Base-by-base conservation (phyloP, 2,329 filamentous ascomycete species). In the Botrytis sinoallii region DNA sequence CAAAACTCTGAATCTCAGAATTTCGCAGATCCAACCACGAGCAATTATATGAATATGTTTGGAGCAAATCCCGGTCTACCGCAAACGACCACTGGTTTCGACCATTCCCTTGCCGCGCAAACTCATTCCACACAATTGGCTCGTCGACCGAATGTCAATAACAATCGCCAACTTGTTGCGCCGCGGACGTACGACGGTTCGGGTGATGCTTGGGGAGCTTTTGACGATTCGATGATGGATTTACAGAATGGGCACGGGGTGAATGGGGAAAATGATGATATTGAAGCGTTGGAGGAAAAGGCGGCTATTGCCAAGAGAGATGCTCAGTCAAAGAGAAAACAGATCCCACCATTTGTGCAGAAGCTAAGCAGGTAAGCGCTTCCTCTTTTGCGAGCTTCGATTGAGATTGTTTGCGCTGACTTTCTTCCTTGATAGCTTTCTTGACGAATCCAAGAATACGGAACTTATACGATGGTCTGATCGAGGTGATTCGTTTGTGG, bases 401-500 rank as follows among this genome's bases (percentile, higher is more conserved):
- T 42, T 4, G 29, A 16, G 22, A 55, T 78, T 80, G 69, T 82
- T 78, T 77, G 71, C 74, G 71, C 74, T 77, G 64, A 78, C 76
- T 71, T 35, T 35, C 65, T 75, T 69, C 75, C 65, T 70, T 38
- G 38, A 63, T 79, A 98, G 96, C 82, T 99, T 98, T 80, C 88
- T 99, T 22, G 95, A 99, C 79, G 92, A 97, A 80, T 91, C 91
- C 57, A 95, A 95, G 81, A 97, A 98, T 80, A 95, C 94, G 4
- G 94, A 98, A 48, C 86, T 98, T 67, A 99, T 99, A 81, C 91
- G 95, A 78, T 99, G 96, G 96, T 98, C 96, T 0, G 93, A 97
- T 79, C 94, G 95, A 80, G 96, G 96, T 44, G 94, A 97, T 80
- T 98, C 95, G 0, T 99, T 99, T 83, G 93, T 98, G 73, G 95